Base-by-base conservation (phyloP, 2,329 filamentous ascomycete species). In the Calonectria ilicicola region DNA sequence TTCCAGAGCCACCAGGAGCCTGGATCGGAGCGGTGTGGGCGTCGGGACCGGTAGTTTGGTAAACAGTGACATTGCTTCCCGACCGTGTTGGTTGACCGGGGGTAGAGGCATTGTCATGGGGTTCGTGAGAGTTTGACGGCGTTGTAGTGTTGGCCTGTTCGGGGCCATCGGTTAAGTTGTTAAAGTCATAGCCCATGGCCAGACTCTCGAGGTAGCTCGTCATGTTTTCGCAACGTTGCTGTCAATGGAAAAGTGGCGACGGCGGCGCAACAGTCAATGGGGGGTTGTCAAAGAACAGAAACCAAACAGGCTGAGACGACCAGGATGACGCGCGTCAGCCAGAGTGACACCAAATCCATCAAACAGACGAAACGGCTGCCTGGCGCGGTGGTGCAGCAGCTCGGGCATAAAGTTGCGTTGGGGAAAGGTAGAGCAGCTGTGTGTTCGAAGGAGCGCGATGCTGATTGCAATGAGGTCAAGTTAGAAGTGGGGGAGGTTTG, bases 41-140 rank as follows among this genome's bases (percentile, higher is more conserved):
- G 23, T 84, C 83, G 21, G 82, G 82, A 6, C 84, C 84, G n/a
- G 83, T 83, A 35, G 84, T 85, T 65, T 83, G 83, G 74, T 85
- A 85, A 60, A 85, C 79, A 64, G 83, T 85, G 73, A 83, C 82
- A 72, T 82, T 83, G 71, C 76, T 79, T 26, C 80, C 75, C n/a
- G 79, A 77, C 19, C 79, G 77, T 51, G 74, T 71, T 72, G 69
- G 73, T 64, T 71, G 73, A 62, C 49, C 71, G 51, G 70, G 71
- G 53, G 68, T 27, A 38, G 47, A 46, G 35, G 53, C 38, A 29
- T 27, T 46, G 47, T 80, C 73, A 42, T 79, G 65, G 40, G 51
- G 21, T 26, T 65, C 77, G 14, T 74, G 75, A 32, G 63, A n/a
- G 40, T 76, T 76, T 53, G 80, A 78, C 47, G 77, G 73, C 32